phyloP scores from a whole-genome alignment of 139 green algal species.

The Volvox africanus region DNA sequence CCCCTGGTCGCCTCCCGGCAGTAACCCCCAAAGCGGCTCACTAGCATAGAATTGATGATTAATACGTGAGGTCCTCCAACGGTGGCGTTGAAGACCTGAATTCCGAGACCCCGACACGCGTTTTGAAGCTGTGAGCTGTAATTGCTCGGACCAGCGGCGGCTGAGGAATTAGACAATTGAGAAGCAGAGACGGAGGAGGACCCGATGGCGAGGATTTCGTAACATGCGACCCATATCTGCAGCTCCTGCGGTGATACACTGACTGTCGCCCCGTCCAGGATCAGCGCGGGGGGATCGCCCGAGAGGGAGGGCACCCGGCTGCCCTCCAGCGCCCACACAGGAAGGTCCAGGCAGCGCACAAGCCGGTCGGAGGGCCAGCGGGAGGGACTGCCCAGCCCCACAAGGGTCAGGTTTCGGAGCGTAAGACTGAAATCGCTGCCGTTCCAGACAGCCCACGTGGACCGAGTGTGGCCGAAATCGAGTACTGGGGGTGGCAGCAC shows the following conservation, averaged over 20 bases:
- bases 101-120: not conserved
- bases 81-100: not conserved
- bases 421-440: not conserved
- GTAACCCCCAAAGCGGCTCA: no score
- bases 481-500: not conserved
- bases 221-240: slow-evolving; percentile 26
- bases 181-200: no score
- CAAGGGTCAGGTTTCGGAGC: slow-evolving; percentile 23
- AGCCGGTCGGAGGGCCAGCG: slow-evolving; percentile 27
- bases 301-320: not conserved
- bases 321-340: slow-evolving; percentile 31
- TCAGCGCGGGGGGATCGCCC: not conserved
- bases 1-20: no score
- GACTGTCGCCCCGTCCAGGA: not conserved
- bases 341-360: slow-evolving; percentile 42
- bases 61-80: not conserved
- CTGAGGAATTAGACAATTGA: not conserved
- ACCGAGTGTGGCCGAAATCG: not conserved
- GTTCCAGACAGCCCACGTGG: not conserved
- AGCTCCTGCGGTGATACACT: slow-evolving; percentile 21
- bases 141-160: not conserved
- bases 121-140: not conserved
- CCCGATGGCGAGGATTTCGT: not conserved
- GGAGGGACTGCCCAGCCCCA: slow-evolving; percentile 19
- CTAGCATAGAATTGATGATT: not conserved